These are phyloP conservation scores for Aspergillus sp. DNA, from an alignment of 2,329 filamentous ascomycete genomes.

Conservation along the genomic window DNA sequence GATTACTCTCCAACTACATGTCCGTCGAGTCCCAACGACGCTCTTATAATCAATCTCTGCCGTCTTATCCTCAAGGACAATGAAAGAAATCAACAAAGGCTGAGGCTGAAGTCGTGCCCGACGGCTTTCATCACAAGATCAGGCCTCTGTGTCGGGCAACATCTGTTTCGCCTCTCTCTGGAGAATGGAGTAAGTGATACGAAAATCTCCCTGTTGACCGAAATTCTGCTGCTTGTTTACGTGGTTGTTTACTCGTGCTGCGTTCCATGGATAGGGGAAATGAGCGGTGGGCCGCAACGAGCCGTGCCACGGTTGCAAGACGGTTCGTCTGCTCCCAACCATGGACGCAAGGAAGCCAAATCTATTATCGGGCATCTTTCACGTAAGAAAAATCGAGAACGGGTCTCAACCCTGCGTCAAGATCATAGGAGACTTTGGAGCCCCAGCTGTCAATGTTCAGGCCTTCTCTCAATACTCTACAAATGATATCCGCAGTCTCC, in stretches of 20 bases:
- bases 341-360: not conserved
- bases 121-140: constrained; percentile 5
- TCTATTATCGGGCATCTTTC: not conserved
- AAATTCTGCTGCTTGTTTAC: not conserved
- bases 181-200: not conserved
- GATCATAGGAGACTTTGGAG: not conserved
- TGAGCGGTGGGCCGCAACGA: not conserved
- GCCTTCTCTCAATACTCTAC: not conserved
- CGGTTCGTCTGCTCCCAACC: constrained; percentile 1
- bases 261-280: not conserved
- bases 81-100: constrained; percentile 7
- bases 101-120: constrained; percentile 11
- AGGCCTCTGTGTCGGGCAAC: not conserved
- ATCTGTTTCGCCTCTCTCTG: not conserved
- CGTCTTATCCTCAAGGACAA: not conserved
- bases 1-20: not conserved
- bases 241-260: constrained; percentile 1
- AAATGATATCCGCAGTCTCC: not conserved
- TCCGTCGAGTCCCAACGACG: not conserved
- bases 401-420: not conserved
- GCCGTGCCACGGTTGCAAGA: constrained; percentile 1
- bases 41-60: constrained; percentile 3
- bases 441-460: not conserved
- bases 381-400: not conserved
- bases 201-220: not conserved